Base-by-base conservation (phyloP, 768 basidiomycete genomes). In the Pleurotus citrinopileatus region DNA sequence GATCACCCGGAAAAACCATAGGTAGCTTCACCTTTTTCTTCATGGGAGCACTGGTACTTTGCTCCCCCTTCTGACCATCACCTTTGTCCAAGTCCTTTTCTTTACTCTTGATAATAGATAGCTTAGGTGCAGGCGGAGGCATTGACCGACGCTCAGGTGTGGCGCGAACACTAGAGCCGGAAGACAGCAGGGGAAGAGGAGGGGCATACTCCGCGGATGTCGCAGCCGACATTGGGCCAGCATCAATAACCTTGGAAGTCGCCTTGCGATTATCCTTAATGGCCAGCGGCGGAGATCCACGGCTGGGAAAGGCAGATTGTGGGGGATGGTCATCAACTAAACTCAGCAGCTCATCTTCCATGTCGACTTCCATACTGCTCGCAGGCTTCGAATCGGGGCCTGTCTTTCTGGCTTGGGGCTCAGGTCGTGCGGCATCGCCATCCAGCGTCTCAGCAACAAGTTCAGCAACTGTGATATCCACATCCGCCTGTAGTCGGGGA, bases 261-360 rank as follows among this genome's bases (percentile, higher is more conserved):
- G 58, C 27, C 7, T 27, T 38, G 29, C 51, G 42, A 28, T 26
- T 17, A n/a, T 15, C 28, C 44, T 56, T 59, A 34, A 15, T 25
- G 42, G 40, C 32, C 26, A 53, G 43, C 20, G 25, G 55, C 51
- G 52, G 62, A 51, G 32, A 57, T 45, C 37, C 61, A 56, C 13
- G 44, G 46, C 56, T 61, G 46, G 27, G 60, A 45, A 4, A 46
- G 29, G 9, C 56, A 45, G 28, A 57, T 19, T 28, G 57, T 37
- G 25, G 61, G 13, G 61, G 53, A 36, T 44, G 45, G 59, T 83
- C 86, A 60, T 86, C 87, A 26, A 90, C 71, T 22, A 90, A 71
- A 60, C 86, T 86, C 54, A 89, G 73, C 45, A 89, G 67, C 67
- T 89, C 88, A 58, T 86, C 80, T 55, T 86, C 84, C 20, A 84